Evolutionary conservation across 768 basidiomycete genomes (phyloP).

Genomic region (Hericium alpestre): DNA sequence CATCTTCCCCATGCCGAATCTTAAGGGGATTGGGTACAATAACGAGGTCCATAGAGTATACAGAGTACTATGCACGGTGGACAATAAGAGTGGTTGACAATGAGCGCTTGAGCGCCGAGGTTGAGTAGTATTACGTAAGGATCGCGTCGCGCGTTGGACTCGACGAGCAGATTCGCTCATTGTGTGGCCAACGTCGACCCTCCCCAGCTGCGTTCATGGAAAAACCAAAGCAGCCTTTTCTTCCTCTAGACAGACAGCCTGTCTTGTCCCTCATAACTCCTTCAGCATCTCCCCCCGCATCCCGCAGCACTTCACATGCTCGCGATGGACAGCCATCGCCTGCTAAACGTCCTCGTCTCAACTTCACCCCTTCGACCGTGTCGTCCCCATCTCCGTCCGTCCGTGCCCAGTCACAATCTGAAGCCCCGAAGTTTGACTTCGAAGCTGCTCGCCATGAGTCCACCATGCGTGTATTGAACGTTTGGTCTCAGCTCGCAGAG

Average conservation of each 20-base stretch:
- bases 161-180: too few relatives aligned
- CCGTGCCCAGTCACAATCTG: slow-evolving; percentile 4
- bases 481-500: slow-evolving; percentile 61
- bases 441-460: slow-evolving; percentile 48
- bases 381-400: slow-evolving; percentile 9
- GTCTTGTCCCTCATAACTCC: slow-evolving; percentile 34
- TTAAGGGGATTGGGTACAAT: too few relatives aligned
- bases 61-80: too few relatives aligned
- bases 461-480: slow-evolving; percentile 42
- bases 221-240: neutral
- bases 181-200: slow-evolving; percentile 2
- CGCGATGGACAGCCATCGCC: slow-evolving; percentile 24
- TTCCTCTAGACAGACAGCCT: slow-evolving; percentile 1
- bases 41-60: too few relatives aligned
- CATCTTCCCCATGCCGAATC: too few relatives aligned
- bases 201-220: neutral
- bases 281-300: slow-evolving; percentile 41
- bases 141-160: neutral
- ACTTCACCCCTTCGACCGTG: slow-evolving; percentile 31
- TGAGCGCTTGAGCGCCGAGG: neutral
- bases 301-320: slow-evolving; percentile 17
- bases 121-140: neutral
- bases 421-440: slow-evolving; percentile 26
- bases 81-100: neutral
- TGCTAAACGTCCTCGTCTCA: slow-evolving; percentile 38